These are phyloP conservation scores for Moricandia moricandioides DNA, from an alignment of 345 rosid genomes.

Conservation along the genomic window DNA sequence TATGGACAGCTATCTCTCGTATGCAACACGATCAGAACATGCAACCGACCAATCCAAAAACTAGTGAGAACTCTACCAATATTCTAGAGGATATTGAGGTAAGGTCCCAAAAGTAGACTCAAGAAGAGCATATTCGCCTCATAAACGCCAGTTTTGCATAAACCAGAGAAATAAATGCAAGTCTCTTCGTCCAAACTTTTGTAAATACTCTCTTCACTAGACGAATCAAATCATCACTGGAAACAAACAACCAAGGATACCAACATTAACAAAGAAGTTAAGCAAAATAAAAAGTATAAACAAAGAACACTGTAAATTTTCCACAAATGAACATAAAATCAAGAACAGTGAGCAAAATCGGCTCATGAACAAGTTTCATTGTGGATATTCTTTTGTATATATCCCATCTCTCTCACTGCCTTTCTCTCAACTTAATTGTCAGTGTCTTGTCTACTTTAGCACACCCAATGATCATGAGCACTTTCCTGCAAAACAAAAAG, in stretches of 20 bases:
- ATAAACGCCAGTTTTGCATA: not conserved
- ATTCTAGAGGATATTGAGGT: constrained; percentile 58
- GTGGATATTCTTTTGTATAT: not conserved
- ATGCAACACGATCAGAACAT: constrained; percentile 57
- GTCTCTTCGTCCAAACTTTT: too few relatives aligned
- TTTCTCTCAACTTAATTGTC: not conserved
- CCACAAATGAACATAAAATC: not conserved
- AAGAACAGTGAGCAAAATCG: not conserved
- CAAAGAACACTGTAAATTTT: not conserved
- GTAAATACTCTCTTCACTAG: not conserved
- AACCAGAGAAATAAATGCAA: not conserved
- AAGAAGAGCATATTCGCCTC: constrained; percentile 46
- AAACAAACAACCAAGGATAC: not conserved
- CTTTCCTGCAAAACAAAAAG: not conserved
- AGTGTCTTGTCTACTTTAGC: constrained; percentile 2
- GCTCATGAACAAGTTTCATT: not conserved
- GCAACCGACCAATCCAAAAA: constrained; percentile 62
- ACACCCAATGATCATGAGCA: constrained; percentile 19
- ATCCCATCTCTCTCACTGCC: not conserved
- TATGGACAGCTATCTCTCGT: not conserved
- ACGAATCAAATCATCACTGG: not conserved
- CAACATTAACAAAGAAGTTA: not conserved
- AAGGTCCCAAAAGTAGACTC: constrained; percentile 78
- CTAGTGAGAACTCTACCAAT: constrained; percentile 77
- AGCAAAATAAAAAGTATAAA: not conserved